These are phyloP conservation scores for Lasiodiplodia hormozganensis DNA, from an alignment of 2,329 filamentous ascomycete genomes.

Conservation along the genomic window DNA sequence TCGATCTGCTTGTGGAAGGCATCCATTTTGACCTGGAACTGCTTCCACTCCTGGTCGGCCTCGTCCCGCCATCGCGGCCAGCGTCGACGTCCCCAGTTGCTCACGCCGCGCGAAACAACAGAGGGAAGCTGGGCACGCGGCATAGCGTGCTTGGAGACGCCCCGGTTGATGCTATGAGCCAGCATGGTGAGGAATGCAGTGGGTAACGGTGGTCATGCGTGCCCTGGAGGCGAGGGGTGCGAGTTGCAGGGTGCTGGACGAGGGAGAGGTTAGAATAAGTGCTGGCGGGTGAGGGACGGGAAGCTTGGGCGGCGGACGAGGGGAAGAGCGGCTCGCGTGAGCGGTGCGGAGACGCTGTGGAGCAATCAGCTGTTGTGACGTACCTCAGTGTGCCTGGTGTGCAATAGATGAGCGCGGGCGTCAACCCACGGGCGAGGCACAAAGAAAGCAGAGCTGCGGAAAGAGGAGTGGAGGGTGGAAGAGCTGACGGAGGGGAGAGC, in stretches of 20 bases:
- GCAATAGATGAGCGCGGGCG: neutral
- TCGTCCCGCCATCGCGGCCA: conserved; percentile 27
- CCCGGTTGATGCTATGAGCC: conserved; percentile 21
- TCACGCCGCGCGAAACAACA: conserved; percentile 4
- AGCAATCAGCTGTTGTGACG: conserved; percentile 14
- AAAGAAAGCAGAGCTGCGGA: conserved; percentile 1
- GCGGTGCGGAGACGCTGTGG: neutral
- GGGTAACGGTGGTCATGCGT: conserved; percentile 6
- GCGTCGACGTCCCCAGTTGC: conserved; percentile 23
- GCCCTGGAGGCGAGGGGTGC: conserved; percentile 1
- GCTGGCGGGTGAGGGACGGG: neutral
- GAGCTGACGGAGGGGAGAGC: conserved; percentile 10
- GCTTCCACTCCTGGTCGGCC: conserved; percentile 21
- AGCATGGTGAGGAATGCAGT: conserved; percentile 3
- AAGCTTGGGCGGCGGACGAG: neutral
- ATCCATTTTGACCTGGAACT: conserved; percentile 21
- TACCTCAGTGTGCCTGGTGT: conserved; percentile 1
- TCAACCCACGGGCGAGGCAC: neutral
- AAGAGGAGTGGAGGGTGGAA: neutral
- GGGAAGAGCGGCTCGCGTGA: neutral
- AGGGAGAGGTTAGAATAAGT: conserved; percentile 4
- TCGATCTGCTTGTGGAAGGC: conserved; percentile 37
- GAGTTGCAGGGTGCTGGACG: neutral
- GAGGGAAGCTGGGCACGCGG: neutral
- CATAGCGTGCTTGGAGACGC: conserved; percentile 14